These are phyloP conservation scores for Pseudocohnilembus persalinus DNA, from an alignment of 169 alveolate species.

Conservation along the genomic window DNA sequence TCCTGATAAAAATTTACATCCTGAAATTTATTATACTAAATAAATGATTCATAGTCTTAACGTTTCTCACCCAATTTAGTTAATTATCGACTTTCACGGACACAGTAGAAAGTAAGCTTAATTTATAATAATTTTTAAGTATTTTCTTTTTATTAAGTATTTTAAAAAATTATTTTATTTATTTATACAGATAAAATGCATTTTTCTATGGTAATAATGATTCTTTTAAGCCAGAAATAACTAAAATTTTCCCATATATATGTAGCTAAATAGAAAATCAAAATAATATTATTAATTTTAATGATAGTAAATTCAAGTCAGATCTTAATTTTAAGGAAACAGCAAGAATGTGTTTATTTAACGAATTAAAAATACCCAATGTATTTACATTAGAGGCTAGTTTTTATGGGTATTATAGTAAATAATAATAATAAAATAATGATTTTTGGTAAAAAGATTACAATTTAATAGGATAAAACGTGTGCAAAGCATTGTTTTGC, in stretches of 20 bases:
- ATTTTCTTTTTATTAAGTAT: not conserved
- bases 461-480: not conserved
- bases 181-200: slow-evolving; percentile 8
- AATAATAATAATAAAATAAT: no score
- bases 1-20: slow-evolving; percentile 45
- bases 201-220: slow-evolving; percentile 37
- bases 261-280: slow-evolving; percentile 7
- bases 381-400: slow-evolving; percentile 49
- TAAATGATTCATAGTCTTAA: slow-evolving; percentile 18
- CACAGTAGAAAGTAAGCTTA: slow-evolving; percentile 32
- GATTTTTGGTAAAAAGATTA: not conserved
- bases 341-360: slow-evolving; percentile 38
- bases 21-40: slow-evolving; percentile 15
- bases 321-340: slow-evolving; percentile 30
- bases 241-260: slow-evolving; percentile 17
- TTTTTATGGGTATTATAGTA: slow-evolving; percentile 8
- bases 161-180: not conserved
- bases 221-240: slow-evolving; percentile 9
- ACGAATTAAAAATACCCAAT: slow-evolving; percentile 23
- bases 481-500: not conserved
- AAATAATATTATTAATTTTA: slow-evolving; percentile 25
- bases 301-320: slow-evolving; percentile 23
- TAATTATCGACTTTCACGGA: slow-evolving; percentile 43
- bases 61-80: slow-evolving; percentile 10
- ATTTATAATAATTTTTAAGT: no score